phyloP scores from a whole-genome alignment of 192 early-diverging fungal species.

The Dispira simplex region DNA sequence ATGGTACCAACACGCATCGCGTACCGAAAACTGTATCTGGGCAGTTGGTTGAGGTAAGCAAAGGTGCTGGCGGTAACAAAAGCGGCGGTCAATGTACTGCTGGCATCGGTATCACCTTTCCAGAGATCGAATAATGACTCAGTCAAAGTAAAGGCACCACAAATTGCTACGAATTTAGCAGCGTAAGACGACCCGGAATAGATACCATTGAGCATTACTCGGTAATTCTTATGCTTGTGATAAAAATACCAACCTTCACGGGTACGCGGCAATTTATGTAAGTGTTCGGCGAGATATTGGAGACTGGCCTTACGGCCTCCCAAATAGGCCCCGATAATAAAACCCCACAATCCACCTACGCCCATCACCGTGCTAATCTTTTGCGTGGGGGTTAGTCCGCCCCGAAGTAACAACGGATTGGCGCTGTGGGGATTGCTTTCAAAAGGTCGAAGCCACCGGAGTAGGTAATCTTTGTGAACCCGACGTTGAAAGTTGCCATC shows the following conservation, averaged over 20 bases:
- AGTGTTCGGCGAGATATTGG: conserved; percentile 81
- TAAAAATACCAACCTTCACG: conserved; percentile 84
- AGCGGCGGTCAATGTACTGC: not conserved
- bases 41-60: not conserved
- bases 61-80: not conserved
- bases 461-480: no score
- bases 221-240: conserved; percentile 81
- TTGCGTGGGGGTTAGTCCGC: not conserved
- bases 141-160: not conserved
- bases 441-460: no score
- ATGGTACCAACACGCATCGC: not conserved
- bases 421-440: not conserved
- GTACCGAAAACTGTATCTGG: not conserved
- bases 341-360: not conserved
- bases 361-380: not conserved
- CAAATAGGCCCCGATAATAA: conserved; percentile 34
- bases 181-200: not conserved
- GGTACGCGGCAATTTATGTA: conserved; percentile 67
- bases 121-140: conserved; percentile 1
- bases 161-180: not conserved
- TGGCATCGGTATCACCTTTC: conserved; percentile 10
- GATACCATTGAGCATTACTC: conserved; percentile 27
- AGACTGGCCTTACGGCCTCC: conserved; percentile 49
- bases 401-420: conserved; percentile 4
- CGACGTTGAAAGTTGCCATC: no score